A percentile compares a stretch with the other conserved stretches of the same genome.
These are phyloP conservation scores for Prunus yedoensis DNA, from an alignment of 331 rosid genomes.

Conservation along the genomic window DNA sequence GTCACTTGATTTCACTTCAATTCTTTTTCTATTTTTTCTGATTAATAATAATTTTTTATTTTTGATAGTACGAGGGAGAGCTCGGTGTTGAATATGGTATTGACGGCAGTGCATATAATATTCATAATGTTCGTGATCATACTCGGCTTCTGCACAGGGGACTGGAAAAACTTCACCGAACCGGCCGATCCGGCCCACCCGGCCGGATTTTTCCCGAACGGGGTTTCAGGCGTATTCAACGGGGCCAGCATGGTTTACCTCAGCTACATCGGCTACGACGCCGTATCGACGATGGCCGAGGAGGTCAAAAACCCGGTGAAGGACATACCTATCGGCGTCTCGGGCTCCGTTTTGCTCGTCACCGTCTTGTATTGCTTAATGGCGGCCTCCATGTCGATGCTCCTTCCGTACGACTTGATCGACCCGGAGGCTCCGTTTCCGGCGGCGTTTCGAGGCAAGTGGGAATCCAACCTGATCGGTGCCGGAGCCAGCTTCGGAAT, in stretches of 20 bases:
- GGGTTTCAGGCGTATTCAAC: constrained; percentile 63
- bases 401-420: constrained; percentile 85
- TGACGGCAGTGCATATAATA: constrained; percentile 72
- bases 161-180: constrained; percentile 68
- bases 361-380: constrained; percentile 73
- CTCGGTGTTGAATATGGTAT: constrained; percentile 69
- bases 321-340: constrained; percentile 86
- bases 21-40: neutral
- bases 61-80: constrained; percentile 68
- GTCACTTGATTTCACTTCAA: neutral
- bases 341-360: constrained; percentile 77
- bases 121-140: constrained; percentile 70
- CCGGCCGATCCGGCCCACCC: constrained; percentile 53
- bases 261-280: constrained; percentile 93
- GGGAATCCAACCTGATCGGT: constrained; percentile 82
- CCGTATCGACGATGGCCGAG: constrained; percentile 96
- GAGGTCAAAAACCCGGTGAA: constrained; percentile 76
- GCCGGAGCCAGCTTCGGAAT: constrained; percentile 91
- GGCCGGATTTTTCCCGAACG: constrained; percentile 69
- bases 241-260: constrained; percentile 83
- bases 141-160: constrained; percentile 70
- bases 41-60: neutral
- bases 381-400: constrained; percentile 93
- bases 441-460: constrained; percentile 65
- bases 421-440: constrained; percentile 74